These are phyloP conservation scores for Pseudogymnoascus sp. DNA, from an alignment of 2,329 filamentous ascomycete species.

Conservation along the genomic window DNA sequence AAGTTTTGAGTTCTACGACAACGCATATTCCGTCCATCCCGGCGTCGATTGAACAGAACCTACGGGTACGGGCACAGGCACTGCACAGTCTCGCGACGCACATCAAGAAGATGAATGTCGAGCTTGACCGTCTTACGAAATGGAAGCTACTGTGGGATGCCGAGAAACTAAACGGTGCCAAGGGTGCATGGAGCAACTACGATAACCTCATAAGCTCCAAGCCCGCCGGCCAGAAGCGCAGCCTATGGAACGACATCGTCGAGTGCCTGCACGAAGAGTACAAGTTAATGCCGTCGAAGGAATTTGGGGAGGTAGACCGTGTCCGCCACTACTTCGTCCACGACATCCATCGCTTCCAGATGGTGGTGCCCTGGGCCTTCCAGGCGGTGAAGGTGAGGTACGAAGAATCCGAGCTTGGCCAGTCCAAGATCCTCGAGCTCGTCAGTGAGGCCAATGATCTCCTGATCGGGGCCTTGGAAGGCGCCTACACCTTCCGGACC, in stretches of 20 bases:
- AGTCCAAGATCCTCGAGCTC: conserved; percentile 31
- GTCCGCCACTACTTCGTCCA: conserved; percentile 83
- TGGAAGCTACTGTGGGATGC: conserved; percentile 85
- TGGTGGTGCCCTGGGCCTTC: conserved; percentile 71
- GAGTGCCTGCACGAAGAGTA: conserved; percentile 68
- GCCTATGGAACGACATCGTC: conserved; percentile 65
- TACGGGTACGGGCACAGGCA: conserved; percentile 63
- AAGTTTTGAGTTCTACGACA: conserved; percentile 71
- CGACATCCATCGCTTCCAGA: conserved; percentile 62
- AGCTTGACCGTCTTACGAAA: conserved; percentile 57
- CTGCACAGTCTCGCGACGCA: conserved; percentile 67
- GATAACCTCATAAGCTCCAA: conserved; percentile 57
- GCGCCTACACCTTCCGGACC: conserved; percentile 61
- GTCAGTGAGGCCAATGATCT: conserved; percentile 64
- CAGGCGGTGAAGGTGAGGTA: conserved; percentile 67
- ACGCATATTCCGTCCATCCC: conserved; percentile 64
- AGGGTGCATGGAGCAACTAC: conserved; percentile 71
- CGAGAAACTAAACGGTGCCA: conserved; percentile 78
- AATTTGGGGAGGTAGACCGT: conserved; percentile 63
- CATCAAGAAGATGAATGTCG: conserved; percentile 55
- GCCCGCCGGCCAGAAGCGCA: conserved; percentile 53
- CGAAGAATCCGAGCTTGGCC: conserved; percentile 50
- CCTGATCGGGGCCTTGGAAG: conserved; percentile 54
- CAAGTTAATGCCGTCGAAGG: conserved; percentile 57
- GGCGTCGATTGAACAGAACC: conserved; percentile 72